Evolutionary conservation across 148 eudicot species (phyloP), one percentile per base, ranked within the genome.

Genomic region (Amaranthus palmeri): DNA sequence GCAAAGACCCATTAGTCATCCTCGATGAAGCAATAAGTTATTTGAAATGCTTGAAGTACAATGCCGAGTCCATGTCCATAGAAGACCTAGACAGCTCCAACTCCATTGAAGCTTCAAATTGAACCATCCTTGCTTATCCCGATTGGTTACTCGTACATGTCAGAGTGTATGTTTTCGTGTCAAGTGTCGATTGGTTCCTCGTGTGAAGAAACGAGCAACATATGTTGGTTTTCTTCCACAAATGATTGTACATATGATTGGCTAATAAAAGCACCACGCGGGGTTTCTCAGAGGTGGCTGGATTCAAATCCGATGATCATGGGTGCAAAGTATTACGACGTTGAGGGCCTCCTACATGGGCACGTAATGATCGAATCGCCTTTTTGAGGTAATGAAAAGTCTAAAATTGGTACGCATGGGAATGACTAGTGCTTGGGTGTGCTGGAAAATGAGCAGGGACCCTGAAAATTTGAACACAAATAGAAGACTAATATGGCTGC

Each of bases 11-110:
- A 18, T 54, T 88, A 48, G 59, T 74, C 79, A 78, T 90, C 79
- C 83, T 90, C 44, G 96, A 90, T 54, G 79, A 85, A 74, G 92
- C 96, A 18, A 87, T 90, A 12, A 58, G 40, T 57, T 83, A 85
- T 78, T 76, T 90, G 84, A 88, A 86, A 71, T 66, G 77, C 53
- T 74, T 90, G 82, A 86, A 82, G 81, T 69, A 55, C 67, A 78
- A 88, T 54, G 92, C 84, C 14, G 71, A 83, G 69, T 63, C 85
- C 51, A 67, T 81, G 42, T 83, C 76, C n/a, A 18, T 70, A 44
- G 82, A 69, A 58, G 81, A 77, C 4, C 65, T 45, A 10, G 75
- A 76, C 53, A 65, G 68, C 69, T 80, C 83, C 8, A 55, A 72
- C 65, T 80, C 75, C 64, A 60, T 17, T 68, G 75, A 67, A 47